These are phyloP conservation scores for Prunus mira DNA, from an alignment of 306 rosid species.

Conservation along the genomic window DNA sequence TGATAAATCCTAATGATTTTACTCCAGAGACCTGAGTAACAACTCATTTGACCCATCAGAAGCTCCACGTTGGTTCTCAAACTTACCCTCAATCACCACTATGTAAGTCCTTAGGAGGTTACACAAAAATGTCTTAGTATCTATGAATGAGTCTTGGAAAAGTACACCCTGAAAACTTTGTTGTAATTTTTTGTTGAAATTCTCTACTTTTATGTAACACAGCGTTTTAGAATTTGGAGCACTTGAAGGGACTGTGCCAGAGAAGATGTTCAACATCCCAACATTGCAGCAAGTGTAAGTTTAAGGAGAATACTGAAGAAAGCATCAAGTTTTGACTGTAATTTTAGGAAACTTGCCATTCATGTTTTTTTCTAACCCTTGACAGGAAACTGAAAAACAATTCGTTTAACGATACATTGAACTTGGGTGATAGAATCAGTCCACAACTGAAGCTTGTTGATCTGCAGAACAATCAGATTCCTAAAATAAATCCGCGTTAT, in stretches of 20 bases:
- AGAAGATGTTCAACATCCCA: conserved; percentile 57
- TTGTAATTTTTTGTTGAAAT: neutral
- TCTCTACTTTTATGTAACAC: neutral
- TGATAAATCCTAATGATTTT: conserved; percentile 16
- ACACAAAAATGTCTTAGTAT: neutral
- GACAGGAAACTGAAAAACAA: conserved; percentile 74
- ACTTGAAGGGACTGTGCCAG: conserved; percentile 70
- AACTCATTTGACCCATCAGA: conserved; percentile 65
- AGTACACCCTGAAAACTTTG: neutral
- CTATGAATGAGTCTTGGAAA: neutral
- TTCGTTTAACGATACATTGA: conserved; percentile 51
- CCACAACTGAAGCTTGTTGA: conserved; percentile 70
- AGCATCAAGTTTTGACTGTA: neutral
- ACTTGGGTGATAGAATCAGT: conserved; percentile 65
- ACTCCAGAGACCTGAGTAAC: conserved; percentile 78
- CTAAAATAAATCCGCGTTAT: conserved; percentile 38
- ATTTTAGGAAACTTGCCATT: conserved; percentile 6
- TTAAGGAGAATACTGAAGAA: conserved; percentile 7
- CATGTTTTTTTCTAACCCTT: neutral
- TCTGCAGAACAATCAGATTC: conserved; percentile 67
- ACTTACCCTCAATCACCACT: conserved; percentile 65
- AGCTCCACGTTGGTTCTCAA: conserved; percentile 75
- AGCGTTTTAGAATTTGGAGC: conserved; percentile 77
- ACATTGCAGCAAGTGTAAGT: conserved; percentile 92
- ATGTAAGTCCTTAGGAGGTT: conserved; percentile 51